A percentile compares a stretch with the other conserved stretches of the same genome.
Evolutionary conservation across 1,284 basidiomycete species (phyloP).

Genomic region (Inonotus obliquus): DNA sequence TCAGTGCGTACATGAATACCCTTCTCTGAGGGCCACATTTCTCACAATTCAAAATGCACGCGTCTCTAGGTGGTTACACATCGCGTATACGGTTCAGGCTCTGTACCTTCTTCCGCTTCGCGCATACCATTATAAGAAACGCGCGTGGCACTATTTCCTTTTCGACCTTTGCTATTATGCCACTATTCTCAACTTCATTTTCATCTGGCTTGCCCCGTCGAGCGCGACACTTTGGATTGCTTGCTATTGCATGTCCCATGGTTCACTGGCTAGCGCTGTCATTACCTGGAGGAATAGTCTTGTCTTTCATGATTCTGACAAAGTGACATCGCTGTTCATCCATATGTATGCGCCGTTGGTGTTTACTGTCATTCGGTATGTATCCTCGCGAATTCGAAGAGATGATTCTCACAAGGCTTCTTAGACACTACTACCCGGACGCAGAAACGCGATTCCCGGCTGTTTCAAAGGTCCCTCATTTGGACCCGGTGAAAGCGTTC

Average conservation of each 20-base stretch:
- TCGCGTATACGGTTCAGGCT: conserved; percentile 72
- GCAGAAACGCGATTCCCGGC: conserved; percentile 80
- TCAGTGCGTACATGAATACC: conserved; percentile 54
- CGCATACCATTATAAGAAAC: conserved; percentile 81
- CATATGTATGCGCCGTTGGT: conserved; percentile 86
- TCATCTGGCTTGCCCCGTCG: conserved; percentile 78
- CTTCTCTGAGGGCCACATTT: conserved; percentile 19
- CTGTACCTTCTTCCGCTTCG: conserved; percentile 78
- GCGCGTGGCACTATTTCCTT: conserved; percentile 89
- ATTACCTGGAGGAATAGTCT: conserved; percentile 96
- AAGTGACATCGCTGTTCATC: conserved; percentile 87
- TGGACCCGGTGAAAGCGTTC: conserved; percentile 61
- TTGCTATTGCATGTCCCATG: conserved; percentile 85
- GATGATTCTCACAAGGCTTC: conserved; percentile 17
- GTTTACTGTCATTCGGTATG: conserved; percentile 84
- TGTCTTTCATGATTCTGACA: conserved; percentile 94
- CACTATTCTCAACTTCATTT: conserved; percentile 85
- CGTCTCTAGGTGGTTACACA: conserved; percentile 63
- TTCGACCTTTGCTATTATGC: conserved; percentile 92
- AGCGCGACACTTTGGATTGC: conserved; percentile 76
- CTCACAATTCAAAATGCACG: neutral
- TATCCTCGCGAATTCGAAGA: conserved; percentile 16
- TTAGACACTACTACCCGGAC: conserved; percentile 79
- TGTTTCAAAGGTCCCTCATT: conserved; percentile 53
- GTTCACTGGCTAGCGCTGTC: conserved; percentile 86